Evolutionary conservation across 1,284 basidiomycete species (phyloP).

Genomic region (Ceratobasidium papillatum): DNA sequence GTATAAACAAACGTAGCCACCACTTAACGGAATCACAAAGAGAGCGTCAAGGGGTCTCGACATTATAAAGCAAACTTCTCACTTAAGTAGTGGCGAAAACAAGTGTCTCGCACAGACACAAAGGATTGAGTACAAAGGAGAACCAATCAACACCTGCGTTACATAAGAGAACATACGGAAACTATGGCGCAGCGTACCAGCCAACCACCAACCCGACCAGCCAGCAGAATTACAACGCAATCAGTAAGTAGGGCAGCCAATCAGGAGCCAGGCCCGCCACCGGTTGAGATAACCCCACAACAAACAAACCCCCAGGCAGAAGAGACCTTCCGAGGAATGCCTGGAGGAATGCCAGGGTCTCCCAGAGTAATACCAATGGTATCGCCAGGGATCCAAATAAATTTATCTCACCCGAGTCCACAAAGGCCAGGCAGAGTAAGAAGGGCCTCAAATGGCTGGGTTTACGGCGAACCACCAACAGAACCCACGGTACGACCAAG

Average conservation of each 20-base stretch:
- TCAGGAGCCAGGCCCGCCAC: background rate
- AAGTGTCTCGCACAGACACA: background rate
- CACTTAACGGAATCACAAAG: no score
- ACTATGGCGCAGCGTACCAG: background rate
- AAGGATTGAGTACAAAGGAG: background rate
- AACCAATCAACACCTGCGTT: background rate
- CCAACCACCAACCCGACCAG: background rate
- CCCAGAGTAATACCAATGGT: background rate
- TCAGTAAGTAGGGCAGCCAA: background rate
- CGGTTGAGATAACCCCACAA: background rate
- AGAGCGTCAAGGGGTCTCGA: background rate
- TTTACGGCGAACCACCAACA: no score
- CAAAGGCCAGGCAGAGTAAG: no score
- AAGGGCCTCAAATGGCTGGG: no score
- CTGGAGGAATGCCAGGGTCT: background rate
- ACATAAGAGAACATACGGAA: background rate
- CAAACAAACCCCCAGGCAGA: no score
- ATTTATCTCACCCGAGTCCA: no score
- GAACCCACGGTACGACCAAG: no score
- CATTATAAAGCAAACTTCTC: conserved; percentile 6
- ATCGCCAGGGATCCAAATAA: no score
- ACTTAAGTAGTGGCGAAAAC: conserved; percentile 8
- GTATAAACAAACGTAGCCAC: no score
- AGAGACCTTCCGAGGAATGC: background rate
- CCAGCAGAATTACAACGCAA: background rate